Base-by-base conservation (phyloP, 768 basidiomycete species). In the Pleurotus giganteus region DNA sequence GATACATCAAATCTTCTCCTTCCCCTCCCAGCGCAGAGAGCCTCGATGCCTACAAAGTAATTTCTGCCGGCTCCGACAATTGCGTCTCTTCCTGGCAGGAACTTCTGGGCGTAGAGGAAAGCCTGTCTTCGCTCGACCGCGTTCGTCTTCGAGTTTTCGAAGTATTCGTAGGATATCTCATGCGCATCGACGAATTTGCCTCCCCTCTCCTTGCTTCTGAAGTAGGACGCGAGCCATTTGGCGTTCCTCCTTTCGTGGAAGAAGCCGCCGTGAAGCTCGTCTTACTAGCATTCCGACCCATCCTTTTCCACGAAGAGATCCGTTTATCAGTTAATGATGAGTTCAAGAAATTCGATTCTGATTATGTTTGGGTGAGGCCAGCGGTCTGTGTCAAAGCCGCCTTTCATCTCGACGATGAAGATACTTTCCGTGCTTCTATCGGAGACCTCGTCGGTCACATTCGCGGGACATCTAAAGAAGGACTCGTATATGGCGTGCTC, bases 401-500 rank as follows among this genome's bases (percentile, higher is more conserved):
- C 15, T 12, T 47, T 21, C 15, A 47, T 21, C 26, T 47, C 4
- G 46, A 29, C 7, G n/a, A 29, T 21, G 27, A 47, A 2, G 27
- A 27, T 4, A 21, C 21, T 47, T 27, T 47, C n/a, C 23, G 21
- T n/a, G 46, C 46, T 2, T 26, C 46, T 15, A 31, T 47, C 11
- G 46, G 46, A 12, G 27, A 17, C 15, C n/a, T 47, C 21, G 46
- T 47, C 27, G 21, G 21, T 3, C 5, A 6, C n/a, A 32, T 47
- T 15, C 46, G 21, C 12, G 26, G n/a, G n/a, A 2, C 27, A 15
- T 47, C 27, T 31, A 32, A 47, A 31, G n/a, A 28, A 4, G 26
- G 26, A 29, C 4, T 12, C 24, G 28, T 47, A 11, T 58, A 54
- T 32, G 61, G 61, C 23, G 46, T 61, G 24, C 29, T 58, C 0